Conservation (phyloP, 306 rosid genomes). For the Cucurbita ficifolia region DNA sequence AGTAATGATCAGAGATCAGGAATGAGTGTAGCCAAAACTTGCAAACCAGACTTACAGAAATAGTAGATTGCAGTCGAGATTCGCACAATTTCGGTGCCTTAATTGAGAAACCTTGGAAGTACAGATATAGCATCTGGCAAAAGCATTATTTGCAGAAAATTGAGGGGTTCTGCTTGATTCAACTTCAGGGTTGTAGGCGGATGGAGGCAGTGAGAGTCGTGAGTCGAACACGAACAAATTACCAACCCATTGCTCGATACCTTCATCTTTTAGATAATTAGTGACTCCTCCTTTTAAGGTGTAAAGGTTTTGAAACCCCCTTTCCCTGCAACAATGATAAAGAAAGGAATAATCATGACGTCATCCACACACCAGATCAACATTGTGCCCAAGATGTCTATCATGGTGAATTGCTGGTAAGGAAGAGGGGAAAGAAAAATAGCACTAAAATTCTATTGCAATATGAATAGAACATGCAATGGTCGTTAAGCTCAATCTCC, state of each 20-base stretch:
- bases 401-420: background rate
- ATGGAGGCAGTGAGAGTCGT: slow-evolving; percentile 73
- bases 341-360: background rate
- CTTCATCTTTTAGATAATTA: slow-evolving; percentile 63
- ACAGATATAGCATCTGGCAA: slow-evolving; percentile 65
- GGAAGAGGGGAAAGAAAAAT: background rate
- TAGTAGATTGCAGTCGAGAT: slow-evolving; percentile 84
- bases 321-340: slow-evolving; percentile 36
- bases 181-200: slow-evolving; percentile 33
- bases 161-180: slow-evolving; percentile 17
- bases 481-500: no score
- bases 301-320: slow-evolving; percentile 67
- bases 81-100: slow-evolving; percentile 86
- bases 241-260: slow-evolving; percentile 70
- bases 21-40: background rate
- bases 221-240: slow-evolving; percentile 89
- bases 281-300: slow-evolving; percentile 81
- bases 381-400: background rate
- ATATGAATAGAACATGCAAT: no score
- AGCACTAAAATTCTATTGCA: background rate
- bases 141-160: slow-evolving; percentile 27
- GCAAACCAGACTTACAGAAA: slow-evolving; percentile 46
- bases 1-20: background rate
- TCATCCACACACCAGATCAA: background rate
- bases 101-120: slow-evolving; percentile 44